These are phyloP conservation scores for Coniosporium tulheliwenetii DNA, from an alignment of 2,329 filamentous ascomycete species.

Conservation along the genomic window DNA sequence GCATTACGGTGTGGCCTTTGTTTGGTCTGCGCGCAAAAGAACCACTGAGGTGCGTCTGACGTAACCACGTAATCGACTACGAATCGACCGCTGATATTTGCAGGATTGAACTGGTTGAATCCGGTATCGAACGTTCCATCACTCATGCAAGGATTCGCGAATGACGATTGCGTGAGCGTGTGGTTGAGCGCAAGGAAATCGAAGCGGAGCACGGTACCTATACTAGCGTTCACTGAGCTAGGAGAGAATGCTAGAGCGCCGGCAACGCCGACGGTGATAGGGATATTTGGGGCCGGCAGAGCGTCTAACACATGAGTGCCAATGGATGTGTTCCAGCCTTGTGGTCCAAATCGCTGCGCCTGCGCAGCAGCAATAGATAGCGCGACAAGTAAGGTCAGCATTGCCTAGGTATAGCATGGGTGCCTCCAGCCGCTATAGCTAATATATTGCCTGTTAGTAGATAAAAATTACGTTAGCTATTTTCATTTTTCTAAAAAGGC, in stretches of 20 bases:
- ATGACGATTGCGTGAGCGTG: constrained; percentile 1
- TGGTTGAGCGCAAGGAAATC: constrained; percentile 1
- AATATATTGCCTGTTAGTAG: no score
- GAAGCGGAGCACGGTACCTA: not conserved
- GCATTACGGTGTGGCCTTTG: constrained; percentile 9
- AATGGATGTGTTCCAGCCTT: no score
- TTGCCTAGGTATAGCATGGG: no score
- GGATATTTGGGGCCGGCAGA: not conserved
- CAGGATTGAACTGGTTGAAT: not conserved
- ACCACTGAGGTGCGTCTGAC: constrained; percentile 9
- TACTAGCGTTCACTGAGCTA: not conserved
- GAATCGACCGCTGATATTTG: not conserved
- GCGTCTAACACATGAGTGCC: no score
- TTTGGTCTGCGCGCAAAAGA: constrained; percentile 10
- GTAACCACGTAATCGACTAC: not conserved
- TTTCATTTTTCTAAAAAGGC: no score
- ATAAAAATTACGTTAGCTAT: no score
- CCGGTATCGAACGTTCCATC: not conserved
- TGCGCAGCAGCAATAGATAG: not conserved
- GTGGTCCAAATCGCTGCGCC: no score
- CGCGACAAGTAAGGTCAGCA: not conserved
- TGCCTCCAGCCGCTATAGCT: no score
- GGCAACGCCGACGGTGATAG: not conserved
- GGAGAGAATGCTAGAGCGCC: not conserved
- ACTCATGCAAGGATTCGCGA: not conserved